A percentile compares a stretch with the other conserved stretches of the same genome.
Conservation (phyloP, 768 basidiomycete species). For the Strobilomyces echinocephalus region DNA sequence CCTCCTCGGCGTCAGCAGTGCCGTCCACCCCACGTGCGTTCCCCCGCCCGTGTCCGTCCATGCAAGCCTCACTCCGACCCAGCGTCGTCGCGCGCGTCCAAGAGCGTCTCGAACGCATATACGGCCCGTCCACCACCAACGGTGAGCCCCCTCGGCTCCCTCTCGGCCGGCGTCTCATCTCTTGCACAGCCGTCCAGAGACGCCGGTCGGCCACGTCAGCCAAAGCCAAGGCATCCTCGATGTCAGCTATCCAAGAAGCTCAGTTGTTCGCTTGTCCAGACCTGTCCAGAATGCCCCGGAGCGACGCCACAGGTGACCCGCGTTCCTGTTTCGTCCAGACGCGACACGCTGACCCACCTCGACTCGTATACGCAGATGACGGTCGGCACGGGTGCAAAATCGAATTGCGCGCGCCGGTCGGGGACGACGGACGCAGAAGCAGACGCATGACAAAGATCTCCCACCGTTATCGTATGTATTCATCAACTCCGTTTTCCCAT, state of each 20-base stretch:
- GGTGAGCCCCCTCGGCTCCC: slow-evolving; percentile 6
- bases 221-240: slow-evolving; percentile 5
- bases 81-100: slow-evolving; percentile 24
- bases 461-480: slow-evolving; percentile 4
- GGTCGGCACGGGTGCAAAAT: neutral
- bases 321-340: neutral
- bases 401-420: slow-evolving; percentile 2
- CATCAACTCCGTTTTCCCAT: neutral
- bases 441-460: slow-evolving; percentile 1
- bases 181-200: slow-evolving; percentile 15
- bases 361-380: neutral
- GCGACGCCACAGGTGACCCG: neutral
- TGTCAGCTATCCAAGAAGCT: slow-evolving; percentile 8
- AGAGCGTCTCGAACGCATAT: slow-evolving; percentile 29
- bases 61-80: neutral
- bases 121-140: slow-evolving; percentile 19
- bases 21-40: slow-evolving; percentile 28
- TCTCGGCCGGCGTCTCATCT: neutral
- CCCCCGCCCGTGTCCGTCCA: no score
- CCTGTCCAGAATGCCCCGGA: slow-evolving; percentile 14
- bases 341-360: neutral
- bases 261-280: slow-evolving; percentile 14
- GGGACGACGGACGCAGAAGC: slow-evolving; percentile 8
- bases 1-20: slow-evolving; percentile 41
- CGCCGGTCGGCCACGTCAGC: slow-evolving; percentile 15